Evolutionary conservation across 805 yeast genomes (phyloP).

Genomic region (Cephaloascus fragrans): DNA sequence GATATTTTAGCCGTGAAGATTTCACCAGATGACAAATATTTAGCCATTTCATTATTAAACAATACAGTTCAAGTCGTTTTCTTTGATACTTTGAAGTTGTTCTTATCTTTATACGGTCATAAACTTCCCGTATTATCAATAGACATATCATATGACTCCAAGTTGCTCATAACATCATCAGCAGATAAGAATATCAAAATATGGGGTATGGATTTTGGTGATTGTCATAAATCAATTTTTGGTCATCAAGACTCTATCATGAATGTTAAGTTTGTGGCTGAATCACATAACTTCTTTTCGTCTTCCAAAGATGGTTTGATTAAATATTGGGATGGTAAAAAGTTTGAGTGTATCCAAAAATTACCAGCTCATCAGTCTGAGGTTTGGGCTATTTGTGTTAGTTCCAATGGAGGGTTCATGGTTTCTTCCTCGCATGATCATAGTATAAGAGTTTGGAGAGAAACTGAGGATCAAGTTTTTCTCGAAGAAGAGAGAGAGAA

Average conservation of each 20-base stretch:
- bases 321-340: slow-evolving; percentile 98
- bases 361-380: slow-evolving; percentile 79
- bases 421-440: slow-evolving; percentile 89
- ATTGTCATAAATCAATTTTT: slow-evolving; percentile 92
- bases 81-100: slow-evolving; percentile 79
- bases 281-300: slow-evolving; percentile 83
- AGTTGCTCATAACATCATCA: slow-evolving; percentile 81
- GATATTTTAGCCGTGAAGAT: slow-evolving; percentile 74
- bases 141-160: slow-evolving; percentile 85
- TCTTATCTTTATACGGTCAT: slow-evolving; percentile 87
- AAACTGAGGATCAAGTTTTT: slow-evolving; percentile 92
- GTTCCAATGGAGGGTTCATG: slow-evolving; percentile 59
- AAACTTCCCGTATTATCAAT: slow-evolving; percentile 89
- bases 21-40: slow-evolving; percentile 66
- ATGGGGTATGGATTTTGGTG: slow-evolving; percentile 99
- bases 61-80: slow-evolving; percentile 94
- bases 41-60: slow-evolving; percentile 82
- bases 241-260: slow-evolving; percentile 96
- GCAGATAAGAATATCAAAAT: slow-evolving; percentile 96
- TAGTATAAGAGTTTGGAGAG: slow-evolving; percentile 86
- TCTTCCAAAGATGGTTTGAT: slow-evolving; percentile 82
- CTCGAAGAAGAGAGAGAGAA: slow-evolving; percentile 94
- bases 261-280: slow-evolving; percentile 77
- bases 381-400: slow-evolving; percentile 86
- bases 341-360: slow-evolving; percentile 88